Evolutionary conservation across 2,329 filamentous ascomycete species (phyloP).

Genomic region (Chaetoscypha palmicola): DNA sequence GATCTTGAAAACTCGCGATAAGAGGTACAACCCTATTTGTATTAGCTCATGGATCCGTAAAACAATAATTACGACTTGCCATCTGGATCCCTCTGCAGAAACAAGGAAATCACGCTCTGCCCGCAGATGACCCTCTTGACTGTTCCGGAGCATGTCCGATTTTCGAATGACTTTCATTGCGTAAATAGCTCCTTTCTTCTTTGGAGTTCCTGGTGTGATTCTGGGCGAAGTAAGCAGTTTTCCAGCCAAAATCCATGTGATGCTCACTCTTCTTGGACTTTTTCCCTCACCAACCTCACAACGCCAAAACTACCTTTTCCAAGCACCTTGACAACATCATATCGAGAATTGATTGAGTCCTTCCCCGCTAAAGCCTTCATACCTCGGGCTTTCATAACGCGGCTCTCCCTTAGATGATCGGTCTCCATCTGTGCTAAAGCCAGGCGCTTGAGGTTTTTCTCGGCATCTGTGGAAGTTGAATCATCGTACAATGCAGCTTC

Average conservation of each 20-base stretch:
- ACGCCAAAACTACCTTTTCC: constrained; percentile 94
- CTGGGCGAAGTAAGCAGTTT: background rate
- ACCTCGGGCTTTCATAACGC: constrained; percentile 60
- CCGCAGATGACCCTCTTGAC: constrained; percentile 85
- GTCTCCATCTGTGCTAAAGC: constrained; percentile 63
- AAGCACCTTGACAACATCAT: constrained; percentile 72
- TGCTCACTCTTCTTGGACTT: constrained; percentile 25
- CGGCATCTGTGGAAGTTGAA: constrained; percentile 33
- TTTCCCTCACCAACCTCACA: constrained; percentile 76
- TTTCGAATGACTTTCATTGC: constrained; percentile 98
- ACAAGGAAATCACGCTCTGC: constrained; percentile 91
- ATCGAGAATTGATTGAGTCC: constrained; percentile 54
- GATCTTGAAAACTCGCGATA: constrained; percentile 83
- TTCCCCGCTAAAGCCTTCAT: constrained; percentile 30
- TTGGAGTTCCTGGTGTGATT: constrained; percentile 4
- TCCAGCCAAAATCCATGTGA: too few species aligned
- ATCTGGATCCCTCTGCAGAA: constrained; percentile 76
- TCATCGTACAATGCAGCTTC: constrained; percentile 55
- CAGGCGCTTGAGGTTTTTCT: constrained; percentile 46
- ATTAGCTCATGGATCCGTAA: constrained; percentile 9
- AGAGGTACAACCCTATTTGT: constrained; percentile 69
- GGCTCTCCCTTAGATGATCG: constrained; percentile 65
- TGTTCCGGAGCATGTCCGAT: constrained; percentile 82
- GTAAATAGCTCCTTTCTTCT: constrained; percentile 55
- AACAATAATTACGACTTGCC: constrained; percentile 38